phyloP scores from a whole-genome alignment of 176 grass and related monocot genomes.

The Avena sativa region DNA sequence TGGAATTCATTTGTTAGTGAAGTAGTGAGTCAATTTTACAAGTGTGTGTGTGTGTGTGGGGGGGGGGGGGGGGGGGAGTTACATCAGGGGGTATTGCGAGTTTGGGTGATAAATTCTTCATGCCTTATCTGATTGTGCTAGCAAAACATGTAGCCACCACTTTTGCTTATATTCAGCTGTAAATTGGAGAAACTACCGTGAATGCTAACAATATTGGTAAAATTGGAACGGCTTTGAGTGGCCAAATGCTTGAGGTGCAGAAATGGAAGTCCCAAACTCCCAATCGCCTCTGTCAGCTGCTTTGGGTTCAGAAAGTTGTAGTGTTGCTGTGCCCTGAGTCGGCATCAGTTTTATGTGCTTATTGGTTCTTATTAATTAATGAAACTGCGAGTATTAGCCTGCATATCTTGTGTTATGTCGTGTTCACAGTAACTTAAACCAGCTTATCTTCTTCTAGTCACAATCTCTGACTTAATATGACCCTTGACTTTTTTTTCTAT shows the following conservation, averaged over 20 bases:
- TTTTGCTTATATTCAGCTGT: conserved; percentile 8
- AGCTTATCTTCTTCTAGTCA: background rate
- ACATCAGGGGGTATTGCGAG: background rate
- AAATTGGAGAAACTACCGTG: background rate
- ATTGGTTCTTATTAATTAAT: conserved; percentile 16
- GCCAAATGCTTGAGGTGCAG: background rate
- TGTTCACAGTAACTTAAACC: background rate
- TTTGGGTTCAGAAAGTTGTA: background rate
- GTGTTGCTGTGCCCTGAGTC: background rate
- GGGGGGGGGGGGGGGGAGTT: too few relatives aligned
- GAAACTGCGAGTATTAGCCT: conserved; percentile 6
- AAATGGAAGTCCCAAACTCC: background rate
- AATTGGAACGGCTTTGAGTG: background rate
- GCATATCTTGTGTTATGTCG: background rate
- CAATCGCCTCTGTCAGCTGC: background rate
- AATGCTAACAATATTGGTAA: background rate
- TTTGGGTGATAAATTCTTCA: background rate
- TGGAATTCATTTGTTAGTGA: background rate
- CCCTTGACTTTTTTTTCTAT: background rate
- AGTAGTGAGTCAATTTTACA: background rate
- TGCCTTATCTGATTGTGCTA: background rate
- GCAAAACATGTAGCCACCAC: background rate
- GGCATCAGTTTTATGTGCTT: background rate
- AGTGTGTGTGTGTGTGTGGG: too few relatives aligned
- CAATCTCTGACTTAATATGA: conserved; percentile 19